Evolutionary conservation across 2,329 filamentous ascomycete species (phyloP).

Genomic region (Trichoderma harzianum): DNA sequence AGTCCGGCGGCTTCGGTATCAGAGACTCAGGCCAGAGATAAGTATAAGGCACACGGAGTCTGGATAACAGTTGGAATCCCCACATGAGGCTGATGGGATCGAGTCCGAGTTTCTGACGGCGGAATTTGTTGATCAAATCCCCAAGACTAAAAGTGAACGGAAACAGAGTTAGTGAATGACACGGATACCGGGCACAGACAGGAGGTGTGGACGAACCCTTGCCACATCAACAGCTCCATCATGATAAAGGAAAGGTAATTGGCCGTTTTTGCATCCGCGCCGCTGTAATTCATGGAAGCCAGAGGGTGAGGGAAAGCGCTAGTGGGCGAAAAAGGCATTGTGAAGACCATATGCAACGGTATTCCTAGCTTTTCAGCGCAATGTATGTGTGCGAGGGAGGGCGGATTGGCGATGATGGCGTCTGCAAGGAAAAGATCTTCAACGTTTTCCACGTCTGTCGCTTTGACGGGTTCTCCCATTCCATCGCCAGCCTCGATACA

Average conservation of each 20-base stretch:
- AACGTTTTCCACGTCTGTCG: constrained; percentile 25
- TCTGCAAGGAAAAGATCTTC: constrained; percentile 49
- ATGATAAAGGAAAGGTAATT: constrained; percentile 61
- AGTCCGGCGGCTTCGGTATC: constrained; percentile 63
- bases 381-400: constrained; percentile 50
- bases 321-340: constrained; percentile 32
- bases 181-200: background rate
- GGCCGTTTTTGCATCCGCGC: constrained; percentile 56
- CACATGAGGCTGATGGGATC: constrained; percentile 64
- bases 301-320: constrained; percentile 67
- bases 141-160: constrained; percentile 64
- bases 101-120: constrained; percentile 57
- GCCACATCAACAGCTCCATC: constrained; percentile 20
- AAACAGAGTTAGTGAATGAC: constrained; percentile 46
- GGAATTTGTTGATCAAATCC: constrained; percentile 69
- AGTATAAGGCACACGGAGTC: constrained; percentile 62
- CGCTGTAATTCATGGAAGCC: constrained; percentile 55
- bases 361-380: constrained; percentile 48
- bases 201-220: constrained; percentile 8
- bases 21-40: constrained; percentile 69
- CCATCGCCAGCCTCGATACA: constrained; percentile 38
- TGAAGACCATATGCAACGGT: constrained; percentile 51
- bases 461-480: constrained; percentile 27
- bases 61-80: constrained; percentile 61
- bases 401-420: constrained; percentile 53